Base-by-base conservation (phyloP, 106 monocot species). In the Platanthera guangdongensis region DNA sequence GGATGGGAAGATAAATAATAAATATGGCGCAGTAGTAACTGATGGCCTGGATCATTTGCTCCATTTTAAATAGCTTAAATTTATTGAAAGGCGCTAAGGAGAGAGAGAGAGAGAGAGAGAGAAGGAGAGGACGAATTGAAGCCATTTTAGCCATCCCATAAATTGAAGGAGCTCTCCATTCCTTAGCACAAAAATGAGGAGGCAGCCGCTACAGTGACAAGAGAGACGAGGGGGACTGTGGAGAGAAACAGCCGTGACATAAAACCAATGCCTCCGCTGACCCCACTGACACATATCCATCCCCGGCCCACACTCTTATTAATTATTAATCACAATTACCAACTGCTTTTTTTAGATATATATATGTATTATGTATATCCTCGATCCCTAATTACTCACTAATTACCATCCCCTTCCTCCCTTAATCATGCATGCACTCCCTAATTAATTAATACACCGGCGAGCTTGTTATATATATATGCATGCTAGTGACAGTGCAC, bases 181-280 rank as follows among this genome's bases (percentile, higher is more conserved):
- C 32, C 75, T 75, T 75, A 45, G 75, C 75, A 75, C 13, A 55
- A 74, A 73, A 79, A 81, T 13, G 72, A 45, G 64, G 12, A 67
- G 52, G 47, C 65, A 75, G 13, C 51, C 51, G 63, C 51, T 80
- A 80, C 50, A 12, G 65, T 48, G 76, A 76, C 45, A 5, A 51
- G 49, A 21, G 48, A 18, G 16, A 49, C 19, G 76, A 62, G 76
- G 46, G 69, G 75, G 57, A 76, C 51, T 51, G 10, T 52, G 74
- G 75, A 75, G 75, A 70, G 81, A 81, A 81, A 68, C 67, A 32
- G 74, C 25, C 67, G 80, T 55, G 62, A 75, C 80, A 75, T 67
- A 60, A 79, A 73, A 79, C 79, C 72, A 54, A 79, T 79, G 72
- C 72, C 50, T 51, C 72, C 50, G 50, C 72, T 51, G 72, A 72